Conservation (phyloP, 306 rosid species). For the Boehmeria nivea region DNA sequence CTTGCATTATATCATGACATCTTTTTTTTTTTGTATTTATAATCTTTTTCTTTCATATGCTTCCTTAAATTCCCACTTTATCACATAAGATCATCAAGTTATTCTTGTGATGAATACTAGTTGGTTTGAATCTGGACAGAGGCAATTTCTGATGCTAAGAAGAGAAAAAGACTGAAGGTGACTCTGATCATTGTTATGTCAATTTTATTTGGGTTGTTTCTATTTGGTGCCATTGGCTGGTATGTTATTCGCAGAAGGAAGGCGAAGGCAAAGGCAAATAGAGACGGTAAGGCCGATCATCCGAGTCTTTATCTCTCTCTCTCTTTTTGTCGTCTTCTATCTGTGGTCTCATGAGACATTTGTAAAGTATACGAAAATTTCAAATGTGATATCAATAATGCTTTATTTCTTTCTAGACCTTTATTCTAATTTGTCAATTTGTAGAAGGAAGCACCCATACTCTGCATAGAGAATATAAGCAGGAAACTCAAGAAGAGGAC, state of each 20-base stretch:
- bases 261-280: slow-evolving; percentile 13
- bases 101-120: not conserved
- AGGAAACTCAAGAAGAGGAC: slow-evolving; percentile 18
- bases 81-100: not conserved
- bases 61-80: not conserved
- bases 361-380: no score
- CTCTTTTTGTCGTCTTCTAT: no score
- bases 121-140: not conserved
- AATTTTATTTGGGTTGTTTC: slow-evolving; percentile 7
- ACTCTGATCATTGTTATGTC: not conserved
- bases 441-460: not conserved
- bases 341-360: no score
- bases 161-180: slow-evolving; percentile 11
- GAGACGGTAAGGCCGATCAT: not conserved
- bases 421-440: no score
- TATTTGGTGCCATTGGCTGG: slow-evolving; percentile 14
- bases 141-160: slow-evolving; percentile 21
- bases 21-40: no score
- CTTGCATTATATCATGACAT: no score
- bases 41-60: no score
- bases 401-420: no score
- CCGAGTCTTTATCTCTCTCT: no score
- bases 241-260: not conserved
- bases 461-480: not conserved
- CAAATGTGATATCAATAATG: no score